These are phyloP conservation scores for Salix caprea DNA, from an alignment of 345 rosid species.

Conservation along the genomic window DNA sequence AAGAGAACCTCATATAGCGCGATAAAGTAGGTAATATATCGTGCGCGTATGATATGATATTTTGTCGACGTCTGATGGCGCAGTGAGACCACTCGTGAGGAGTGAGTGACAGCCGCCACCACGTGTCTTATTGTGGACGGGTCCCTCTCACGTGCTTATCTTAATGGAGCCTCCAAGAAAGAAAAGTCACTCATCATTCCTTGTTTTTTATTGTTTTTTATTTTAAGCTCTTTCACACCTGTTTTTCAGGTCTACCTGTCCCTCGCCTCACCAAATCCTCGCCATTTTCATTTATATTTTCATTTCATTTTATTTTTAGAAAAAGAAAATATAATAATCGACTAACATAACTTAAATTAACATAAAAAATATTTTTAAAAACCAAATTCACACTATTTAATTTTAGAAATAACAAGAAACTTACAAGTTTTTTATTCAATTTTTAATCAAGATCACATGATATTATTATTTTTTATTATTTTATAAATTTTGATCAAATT, in stretches of 20 bases:
- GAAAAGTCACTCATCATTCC: not conserved
- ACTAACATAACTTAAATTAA: too few relatives aligned
- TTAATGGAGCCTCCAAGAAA: constrained; percentile 14
- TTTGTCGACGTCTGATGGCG: not conserved
- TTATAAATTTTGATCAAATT: too few relatives aligned
- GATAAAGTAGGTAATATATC: constrained; percentile 1
- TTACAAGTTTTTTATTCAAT: too few relatives aligned
- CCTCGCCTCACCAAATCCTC: not conserved
- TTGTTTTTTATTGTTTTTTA: not conserved
- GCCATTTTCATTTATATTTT: not conserved
- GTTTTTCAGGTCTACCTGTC: not conserved
- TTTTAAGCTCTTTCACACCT: not conserved
- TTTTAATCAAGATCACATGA: too few relatives aligned
- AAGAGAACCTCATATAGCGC: not conserved
- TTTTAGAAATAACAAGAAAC: too few relatives aligned
- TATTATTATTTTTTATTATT: too few relatives aligned
- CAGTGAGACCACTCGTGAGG: not conserved
- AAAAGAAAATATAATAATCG: too few relatives aligned
- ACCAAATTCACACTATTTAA: too few relatives aligned
- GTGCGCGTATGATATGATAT: not conserved
- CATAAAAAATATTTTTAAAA: too few relatives aligned
- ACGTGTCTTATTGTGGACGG: constrained; percentile 26
- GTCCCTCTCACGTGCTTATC: constrained; percentile 28
- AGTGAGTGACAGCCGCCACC: constrained; percentile 33
- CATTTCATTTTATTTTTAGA: not conserved